phyloP scores from a whole-genome alignment of 2,329 filamentous ascomycete species.

The Diplocarpon mali region DNA sequence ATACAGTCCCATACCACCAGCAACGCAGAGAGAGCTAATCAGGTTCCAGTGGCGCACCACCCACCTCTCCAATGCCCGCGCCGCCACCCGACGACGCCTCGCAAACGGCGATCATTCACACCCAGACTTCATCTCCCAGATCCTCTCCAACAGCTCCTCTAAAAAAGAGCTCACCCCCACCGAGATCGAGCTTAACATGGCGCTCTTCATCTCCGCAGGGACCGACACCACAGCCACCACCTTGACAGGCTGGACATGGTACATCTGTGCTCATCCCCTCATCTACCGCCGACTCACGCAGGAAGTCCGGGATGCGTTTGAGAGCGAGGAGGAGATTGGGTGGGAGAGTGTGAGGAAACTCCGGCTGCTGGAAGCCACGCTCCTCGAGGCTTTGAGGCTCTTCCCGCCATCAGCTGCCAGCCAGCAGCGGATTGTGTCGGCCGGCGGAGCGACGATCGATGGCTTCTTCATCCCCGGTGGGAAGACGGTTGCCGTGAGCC shows the following conservation, averaged over 20 bases:
- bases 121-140: not conserved
- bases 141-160: not conserved
- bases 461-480: not conserved
- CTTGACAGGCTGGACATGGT: not conserved
- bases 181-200: constrained; percentile 1
- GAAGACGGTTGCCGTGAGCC: not conserved
- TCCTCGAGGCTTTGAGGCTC: constrained; percentile 4
- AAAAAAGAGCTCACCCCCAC: not conserved
- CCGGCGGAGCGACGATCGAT: not conserved
- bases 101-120: not conserved
- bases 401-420: constrained; percentile 2
- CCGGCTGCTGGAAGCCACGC: constrained; percentile 4
- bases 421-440: not conserved
- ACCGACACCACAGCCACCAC: not conserved
- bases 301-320: not conserved
- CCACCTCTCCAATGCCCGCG: constrained; percentile 4
- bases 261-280: not conserved
- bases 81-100: not conserved
- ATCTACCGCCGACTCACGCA: not conserved
- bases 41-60: not conserved
- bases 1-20: not conserved
- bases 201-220: not conserved
- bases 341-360: too few relatives aligned
- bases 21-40: not conserved
- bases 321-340: too few relatives aligned